A percentile compares a stretch with the other conserved stretches of the same genome.
phyloP scores from a whole-genome alignment of 139 green algal genomes.

The Ettlia oleoabundans region DNA sequence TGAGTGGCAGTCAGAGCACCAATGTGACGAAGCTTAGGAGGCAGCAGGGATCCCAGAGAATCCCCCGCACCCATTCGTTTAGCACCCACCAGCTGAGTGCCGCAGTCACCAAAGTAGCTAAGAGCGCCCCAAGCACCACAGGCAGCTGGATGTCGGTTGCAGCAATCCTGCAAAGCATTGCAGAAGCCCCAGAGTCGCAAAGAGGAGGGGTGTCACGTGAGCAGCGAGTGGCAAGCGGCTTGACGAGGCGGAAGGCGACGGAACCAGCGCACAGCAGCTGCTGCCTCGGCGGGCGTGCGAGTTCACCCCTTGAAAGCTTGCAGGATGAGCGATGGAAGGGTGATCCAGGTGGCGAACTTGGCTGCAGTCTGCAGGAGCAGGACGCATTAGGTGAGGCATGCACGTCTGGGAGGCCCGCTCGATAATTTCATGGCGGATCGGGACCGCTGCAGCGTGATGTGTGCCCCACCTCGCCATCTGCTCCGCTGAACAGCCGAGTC shows the following conservation, averaged over 20 bases:
- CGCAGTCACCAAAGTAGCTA: not conserved
- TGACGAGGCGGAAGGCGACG: not conserved
- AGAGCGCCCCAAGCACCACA: not conserved
- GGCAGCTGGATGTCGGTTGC: conserved; percentile 1
- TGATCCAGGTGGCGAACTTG: conserved; percentile 45
- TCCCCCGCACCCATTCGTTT: no score
- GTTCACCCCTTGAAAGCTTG: conserved; percentile 48
- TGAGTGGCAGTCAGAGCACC: no score
- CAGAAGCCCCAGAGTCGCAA: no score
- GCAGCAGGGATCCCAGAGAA: no score
- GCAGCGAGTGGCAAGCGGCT: no score
- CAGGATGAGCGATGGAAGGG: conserved; percentile 55
- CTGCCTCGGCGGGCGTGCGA: not conserved
- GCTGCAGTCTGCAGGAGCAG: conserved; percentile 40
- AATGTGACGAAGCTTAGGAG: no score
- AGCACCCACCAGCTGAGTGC: conserved; percentile 35
- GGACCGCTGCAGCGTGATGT: not conserved
- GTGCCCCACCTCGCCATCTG: conserved; percentile 22
- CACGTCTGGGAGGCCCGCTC: not conserved
- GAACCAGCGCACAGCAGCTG: not conserved
- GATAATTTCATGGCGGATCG: no score
- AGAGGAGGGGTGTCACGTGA: no score
- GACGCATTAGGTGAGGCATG: conserved; percentile 15
- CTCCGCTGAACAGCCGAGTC: not conserved
- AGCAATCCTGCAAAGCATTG: conserved; percentile 23